Percentiles rank a stretch among this genome's conserved stretches.
Evolutionary conservation across 345 rosid genomes (phyloP).

Genomic region (Salix viminalis): DNA sequence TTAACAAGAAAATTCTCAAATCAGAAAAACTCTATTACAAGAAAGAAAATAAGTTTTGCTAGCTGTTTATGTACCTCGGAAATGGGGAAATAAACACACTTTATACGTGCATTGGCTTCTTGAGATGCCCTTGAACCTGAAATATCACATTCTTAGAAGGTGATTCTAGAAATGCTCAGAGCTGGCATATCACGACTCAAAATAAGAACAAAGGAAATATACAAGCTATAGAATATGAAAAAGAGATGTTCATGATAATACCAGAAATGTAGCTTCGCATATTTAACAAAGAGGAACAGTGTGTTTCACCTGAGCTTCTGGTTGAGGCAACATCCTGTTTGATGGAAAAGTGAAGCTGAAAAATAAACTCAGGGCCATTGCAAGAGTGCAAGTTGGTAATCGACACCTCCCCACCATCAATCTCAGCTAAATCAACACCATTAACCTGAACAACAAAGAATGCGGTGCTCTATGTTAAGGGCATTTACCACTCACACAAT

Average conservation of each 20-base stretch:
- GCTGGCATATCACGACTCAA: not conserved
- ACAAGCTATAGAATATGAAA: too few relatives aligned
- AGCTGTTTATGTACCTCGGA: constrained; percentile 38
- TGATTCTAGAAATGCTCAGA: not conserved
- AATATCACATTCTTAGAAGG: constrained; percentile 6
- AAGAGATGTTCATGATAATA: not conserved
- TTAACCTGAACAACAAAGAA: constrained; percentile 39
- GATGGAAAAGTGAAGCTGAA: constrained; percentile 42
- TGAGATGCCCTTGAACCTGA: constrained; percentile 34
- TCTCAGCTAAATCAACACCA: constrained; percentile 60
- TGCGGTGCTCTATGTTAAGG: not conserved
- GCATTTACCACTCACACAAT: too few relatives aligned
- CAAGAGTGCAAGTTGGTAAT: constrained; percentile 58
- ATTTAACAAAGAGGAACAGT: not conserved
- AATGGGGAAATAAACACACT: constrained; percentile 63
- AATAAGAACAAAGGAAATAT: not conserved
- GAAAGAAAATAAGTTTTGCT: not conserved
- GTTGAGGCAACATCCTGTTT: constrained; percentile 7
- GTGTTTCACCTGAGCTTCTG: constrained; percentile 15
- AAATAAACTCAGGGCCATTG: constrained; percentile 52
- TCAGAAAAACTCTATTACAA: not conserved
- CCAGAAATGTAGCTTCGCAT: too few relatives aligned
- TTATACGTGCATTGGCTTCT: constrained; percentile 66
- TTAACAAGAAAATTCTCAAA: constrained; percentile 8
- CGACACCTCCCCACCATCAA: constrained; percentile 58